Conservation (phyloP, 495 filamentous ascomycete genomes). For the Aspergillus homomorphus region DNA sequence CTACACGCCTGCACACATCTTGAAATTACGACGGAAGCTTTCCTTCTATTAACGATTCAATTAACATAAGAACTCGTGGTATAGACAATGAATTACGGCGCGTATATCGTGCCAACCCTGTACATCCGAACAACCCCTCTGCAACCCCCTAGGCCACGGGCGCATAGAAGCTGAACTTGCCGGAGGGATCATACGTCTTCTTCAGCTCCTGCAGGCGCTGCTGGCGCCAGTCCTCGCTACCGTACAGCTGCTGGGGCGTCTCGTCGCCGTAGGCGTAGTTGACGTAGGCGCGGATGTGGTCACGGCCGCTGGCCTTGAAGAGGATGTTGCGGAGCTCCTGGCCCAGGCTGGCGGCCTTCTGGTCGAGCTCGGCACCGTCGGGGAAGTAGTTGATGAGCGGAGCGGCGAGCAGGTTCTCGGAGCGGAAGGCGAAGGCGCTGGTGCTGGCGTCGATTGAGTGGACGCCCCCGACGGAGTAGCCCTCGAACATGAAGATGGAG, state of each 20-base stretch:
- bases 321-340: slow-evolving; percentile 43
- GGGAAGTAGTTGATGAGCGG: slow-evolving; percentile 42
- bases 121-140: no score
- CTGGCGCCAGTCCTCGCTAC: slow-evolving; percentile 49
- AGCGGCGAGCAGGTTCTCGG: slow-evolving; percentile 41
- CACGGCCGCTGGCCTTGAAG: slow-evolving; percentile 30
- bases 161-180: slow-evolving; percentile 52
- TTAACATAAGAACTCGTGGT: no score
- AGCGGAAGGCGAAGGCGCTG: slow-evolving; percentile 46
- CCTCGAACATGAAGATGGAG: slow-evolving; percentile 55
- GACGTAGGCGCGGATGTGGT: slow-evolving; percentile 48
- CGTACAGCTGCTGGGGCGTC: slow-evolving; percentile 43
- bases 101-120: no score
- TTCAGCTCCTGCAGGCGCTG: slow-evolving; percentile 45
- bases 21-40: no score
- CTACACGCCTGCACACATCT: no score
- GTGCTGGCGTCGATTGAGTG: slow-evolving; percentile 28
- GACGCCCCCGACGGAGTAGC: slow-evolving; percentile 49
- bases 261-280: slow-evolving; percentile 62
- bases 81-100: no score
- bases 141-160: slow-evolving; percentile 31
- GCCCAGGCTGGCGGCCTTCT: slow-evolving; percentile 33
- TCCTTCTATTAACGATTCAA: no score
- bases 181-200: slow-evolving; percentile 52
- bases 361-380: slow-evolving; percentile 23